Conservation (phyloP, 176 grass and related monocot genomes). For the sorghum (Sorghum bicolor) region DNA sequence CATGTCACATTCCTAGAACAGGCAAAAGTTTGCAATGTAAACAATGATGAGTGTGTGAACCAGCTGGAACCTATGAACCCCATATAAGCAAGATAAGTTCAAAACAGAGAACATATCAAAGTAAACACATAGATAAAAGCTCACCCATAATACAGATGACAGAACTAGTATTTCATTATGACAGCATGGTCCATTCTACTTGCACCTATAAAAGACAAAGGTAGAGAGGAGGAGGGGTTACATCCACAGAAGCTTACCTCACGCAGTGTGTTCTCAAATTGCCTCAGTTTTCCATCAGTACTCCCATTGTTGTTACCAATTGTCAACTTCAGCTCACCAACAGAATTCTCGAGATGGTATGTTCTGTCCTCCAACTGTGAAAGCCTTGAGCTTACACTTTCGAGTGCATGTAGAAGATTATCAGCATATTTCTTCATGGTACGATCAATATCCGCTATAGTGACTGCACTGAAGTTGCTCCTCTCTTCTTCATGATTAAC, state of each 20-base stretch:
- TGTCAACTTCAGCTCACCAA: constrained; percentile 64
- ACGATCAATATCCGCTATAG: constrained; percentile 67
- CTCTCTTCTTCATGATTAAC: constrained; percentile 58
- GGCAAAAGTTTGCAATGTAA: neutral
- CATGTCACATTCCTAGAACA: neutral
- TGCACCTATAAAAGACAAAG: neutral
- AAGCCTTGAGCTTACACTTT: constrained; percentile 73
- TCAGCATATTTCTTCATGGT: constrained; percentile 89
- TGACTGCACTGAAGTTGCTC: constrained; percentile 36
- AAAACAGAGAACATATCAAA: neutral
- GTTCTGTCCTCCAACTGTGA: constrained; percentile 70
- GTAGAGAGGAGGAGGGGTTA: too few species aligned
- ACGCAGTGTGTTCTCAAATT: constrained; percentile 76
- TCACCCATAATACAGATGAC: neutral
- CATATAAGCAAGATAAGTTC: neutral
- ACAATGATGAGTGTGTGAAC: neutral
- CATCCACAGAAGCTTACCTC: constrained; percentile 47
- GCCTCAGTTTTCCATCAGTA: constrained; percentile 83
- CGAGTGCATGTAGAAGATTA: constrained; percentile 69
- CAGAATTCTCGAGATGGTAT: constrained; percentile 63
- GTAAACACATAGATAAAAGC: neutral
- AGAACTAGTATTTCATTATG: neutral
- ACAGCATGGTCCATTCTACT: neutral
- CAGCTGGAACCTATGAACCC: neutral
- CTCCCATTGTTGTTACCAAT: constrained; percentile 63